Conservation (phyloP, 768 basidiomycete species). For the Amanita inopinata region DNA sequence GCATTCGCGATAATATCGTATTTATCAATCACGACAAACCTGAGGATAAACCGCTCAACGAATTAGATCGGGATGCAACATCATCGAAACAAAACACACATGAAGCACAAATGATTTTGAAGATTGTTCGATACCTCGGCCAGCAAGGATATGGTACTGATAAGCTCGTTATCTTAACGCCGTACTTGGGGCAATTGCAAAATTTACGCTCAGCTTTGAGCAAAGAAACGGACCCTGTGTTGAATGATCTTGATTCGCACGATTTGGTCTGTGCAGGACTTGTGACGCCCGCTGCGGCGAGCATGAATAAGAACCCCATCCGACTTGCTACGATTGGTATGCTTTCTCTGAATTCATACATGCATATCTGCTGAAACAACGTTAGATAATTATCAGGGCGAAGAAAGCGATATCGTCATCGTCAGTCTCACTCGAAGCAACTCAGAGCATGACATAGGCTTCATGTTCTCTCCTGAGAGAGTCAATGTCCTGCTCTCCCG, state of each 20-base stretch:
- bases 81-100: constrained; percentile 53
- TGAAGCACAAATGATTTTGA: constrained; percentile 56
- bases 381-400: constrained; percentile 69
- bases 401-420: constrained; percentile 63
- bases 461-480: constrained; percentile 62
- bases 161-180: constrained; percentile 55
- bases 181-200: constrained; percentile 57
- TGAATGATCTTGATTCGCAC: constrained; percentile 52
- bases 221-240: constrained; percentile 38
- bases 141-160: constrained; percentile 62
- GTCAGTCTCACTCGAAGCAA: constrained; percentile 56
- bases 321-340: constrained; percentile 59
- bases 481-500: constrained; percentile 65
- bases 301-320: constrained; percentile 33
- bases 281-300: constrained; percentile 27
- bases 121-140: constrained; percentile 52
- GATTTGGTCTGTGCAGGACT: constrained; percentile 54
- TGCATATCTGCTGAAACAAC: not conserved
- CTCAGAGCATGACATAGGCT: constrained; percentile 45
- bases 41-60: constrained; percentile 36
- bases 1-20: constrained; percentile 46
- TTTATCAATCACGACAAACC: constrained; percentile 49
- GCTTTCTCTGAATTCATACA: constrained; percentile 9
- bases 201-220: constrained; percentile 37
- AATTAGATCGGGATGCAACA: constrained; percentile 33